Conservation (phyloP, 2,329 filamentous ascomycete species). For the Colletotrichum tofieldiae region DNA sequence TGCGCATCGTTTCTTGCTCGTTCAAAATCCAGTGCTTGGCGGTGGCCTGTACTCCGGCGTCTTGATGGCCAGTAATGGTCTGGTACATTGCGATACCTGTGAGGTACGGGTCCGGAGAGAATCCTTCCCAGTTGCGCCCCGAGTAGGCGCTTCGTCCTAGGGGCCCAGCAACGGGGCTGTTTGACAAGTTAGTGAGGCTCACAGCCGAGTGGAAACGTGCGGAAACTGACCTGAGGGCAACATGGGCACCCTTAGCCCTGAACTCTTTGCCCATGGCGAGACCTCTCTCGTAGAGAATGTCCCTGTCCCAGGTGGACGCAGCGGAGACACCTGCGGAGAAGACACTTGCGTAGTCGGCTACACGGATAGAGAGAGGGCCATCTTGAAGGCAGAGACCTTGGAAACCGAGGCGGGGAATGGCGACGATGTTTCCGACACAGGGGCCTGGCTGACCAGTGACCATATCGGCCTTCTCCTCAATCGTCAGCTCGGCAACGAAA, state of each 20-base stretch:
- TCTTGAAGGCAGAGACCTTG: slow-evolving; percentile 60
- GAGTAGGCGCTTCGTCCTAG: slow-evolving; percentile 60
- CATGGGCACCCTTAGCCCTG: slow-evolving; percentile 80
- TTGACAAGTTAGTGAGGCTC: not conserved
- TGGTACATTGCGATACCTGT: slow-evolving; percentile 67
- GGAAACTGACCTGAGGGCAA: slow-evolving; percentile 65
- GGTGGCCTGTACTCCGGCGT: slow-evolving; percentile 56
- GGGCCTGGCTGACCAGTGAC: slow-evolving; percentile 54
- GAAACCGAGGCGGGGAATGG: slow-evolving; percentile 59
- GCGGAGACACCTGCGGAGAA: slow-evolving; percentile 75
- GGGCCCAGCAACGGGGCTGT: slow-evolving; percentile 61
- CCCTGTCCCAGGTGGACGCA: slow-evolving; percentile 77
- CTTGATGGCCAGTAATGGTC: slow-evolving; percentile 54
- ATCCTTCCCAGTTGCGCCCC: slow-evolving; percentile 78
- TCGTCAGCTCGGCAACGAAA: slow-evolving; percentile 50
- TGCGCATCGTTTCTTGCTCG: slow-evolving; percentile 54
- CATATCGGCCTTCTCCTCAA: slow-evolving; percentile 52
- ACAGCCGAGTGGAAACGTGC: not conserved
- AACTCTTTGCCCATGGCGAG: slow-evolving; percentile 71
- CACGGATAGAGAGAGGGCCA: slow-evolving; percentile 55
- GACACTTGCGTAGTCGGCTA: slow-evolving; percentile 61
- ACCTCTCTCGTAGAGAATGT: slow-evolving; percentile 68
- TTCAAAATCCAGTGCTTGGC: slow-evolving; percentile 59
- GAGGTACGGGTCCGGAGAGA: slow-evolving; percentile 77
- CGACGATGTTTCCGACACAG: slow-evolving; percentile 54